phyloP scores from a whole-genome alignment of 768 basidiomycete species.

The Fistulinella prunicolor region DNA sequence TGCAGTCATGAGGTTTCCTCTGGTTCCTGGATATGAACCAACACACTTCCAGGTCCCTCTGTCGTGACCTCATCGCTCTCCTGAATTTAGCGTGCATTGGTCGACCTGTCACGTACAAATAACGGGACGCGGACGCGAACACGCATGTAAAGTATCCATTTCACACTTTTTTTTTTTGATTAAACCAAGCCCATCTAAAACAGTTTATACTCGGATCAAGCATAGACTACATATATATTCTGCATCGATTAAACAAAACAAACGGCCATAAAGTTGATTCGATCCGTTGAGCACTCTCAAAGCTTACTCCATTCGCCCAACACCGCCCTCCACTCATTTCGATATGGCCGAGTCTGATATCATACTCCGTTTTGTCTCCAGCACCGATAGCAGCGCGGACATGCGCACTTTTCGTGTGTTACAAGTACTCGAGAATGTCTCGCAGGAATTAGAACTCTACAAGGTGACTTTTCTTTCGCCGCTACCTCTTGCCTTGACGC shows the following conservation, averaged over 20 bases:
- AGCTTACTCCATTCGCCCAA: neutral
- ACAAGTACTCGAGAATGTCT: conserved; percentile 30
- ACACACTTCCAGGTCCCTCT: conserved; percentile 2
- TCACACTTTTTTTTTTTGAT: conserved; percentile 11
- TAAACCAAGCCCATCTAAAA: conserved; percentile 15
- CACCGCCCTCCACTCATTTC: neutral
- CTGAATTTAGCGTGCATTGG: conserved; percentile 23
- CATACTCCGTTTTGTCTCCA: conserved; percentile 38
- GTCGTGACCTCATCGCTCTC: conserved; percentile 23
- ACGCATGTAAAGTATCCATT: conserved; percentile 8
- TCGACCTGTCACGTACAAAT: conserved; percentile 31
- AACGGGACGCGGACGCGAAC: conserved; percentile 5
- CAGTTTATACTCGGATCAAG: conserved; percentile 26
- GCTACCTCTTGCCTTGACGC: neutral
- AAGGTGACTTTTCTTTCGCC: conserved; percentile 29
- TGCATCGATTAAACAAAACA: conserved; percentile 1
- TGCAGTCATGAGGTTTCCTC: neutral
- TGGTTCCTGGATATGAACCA: conserved; percentile 2
- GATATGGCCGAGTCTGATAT: conserved; percentile 36
- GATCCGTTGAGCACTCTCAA: neutral
- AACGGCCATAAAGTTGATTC: no score
- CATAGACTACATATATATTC: conserved; percentile 16
- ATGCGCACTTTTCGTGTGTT: conserved; percentile 44
- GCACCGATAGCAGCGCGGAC: conserved; percentile 32
- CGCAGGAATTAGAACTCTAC: conserved; percentile 40